Base-by-base conservation (phyloP, 768 basidiomycete species). In the Collybiopsis confluens region DNA sequence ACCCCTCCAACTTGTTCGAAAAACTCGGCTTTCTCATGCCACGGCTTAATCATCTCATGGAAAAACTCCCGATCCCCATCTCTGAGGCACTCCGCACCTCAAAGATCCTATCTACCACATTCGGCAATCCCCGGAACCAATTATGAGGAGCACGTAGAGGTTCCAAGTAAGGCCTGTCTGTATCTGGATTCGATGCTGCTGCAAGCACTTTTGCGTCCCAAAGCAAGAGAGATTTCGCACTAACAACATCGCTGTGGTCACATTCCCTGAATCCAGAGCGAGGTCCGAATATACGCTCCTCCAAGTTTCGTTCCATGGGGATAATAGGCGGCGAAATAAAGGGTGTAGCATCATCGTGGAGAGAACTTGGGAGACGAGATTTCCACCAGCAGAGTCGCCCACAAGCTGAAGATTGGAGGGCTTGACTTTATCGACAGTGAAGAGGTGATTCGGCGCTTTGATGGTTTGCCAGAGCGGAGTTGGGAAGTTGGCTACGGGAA, bases 211-310 rank as follows among this genome's bases (percentile, higher is more conserved):
- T 33, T 33, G 5, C 30, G 5, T 33, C 30, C 13, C 30, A 5
- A 13, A n/a, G n/a, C n/a, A n/a, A n/a, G n/a, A n/a, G 30, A 33
- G 30, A 13, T 33, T 33, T 6, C 5, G 13, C 6, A 5, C 6
- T 33, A 33, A 20, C 15, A 15, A 49, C 21, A 24, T 30, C 26
- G 11, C 20, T 7, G 27, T 28, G 18, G 23, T 47, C 36, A 56
- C 59, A 24, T n/a, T 11, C 50, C 58, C 60, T 10, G 63, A 68
- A 58, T 46, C 62, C 59, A 65, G 6, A 60, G 58, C 9, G 75
- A 76, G 57, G 74, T 68, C 51, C n/a, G n/a, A n/a, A 74, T 58
- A 51, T 64, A 70, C 2, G 62, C 64, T 2, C 70, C 68, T 26
- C 65, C 59, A 23, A 75, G 48, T 52, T 41, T 9, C 41, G 58